Evolutionary conservation across 805 yeast genomes (phyloP).

Genomic region (Metschnikowia corniflorae): DNA sequence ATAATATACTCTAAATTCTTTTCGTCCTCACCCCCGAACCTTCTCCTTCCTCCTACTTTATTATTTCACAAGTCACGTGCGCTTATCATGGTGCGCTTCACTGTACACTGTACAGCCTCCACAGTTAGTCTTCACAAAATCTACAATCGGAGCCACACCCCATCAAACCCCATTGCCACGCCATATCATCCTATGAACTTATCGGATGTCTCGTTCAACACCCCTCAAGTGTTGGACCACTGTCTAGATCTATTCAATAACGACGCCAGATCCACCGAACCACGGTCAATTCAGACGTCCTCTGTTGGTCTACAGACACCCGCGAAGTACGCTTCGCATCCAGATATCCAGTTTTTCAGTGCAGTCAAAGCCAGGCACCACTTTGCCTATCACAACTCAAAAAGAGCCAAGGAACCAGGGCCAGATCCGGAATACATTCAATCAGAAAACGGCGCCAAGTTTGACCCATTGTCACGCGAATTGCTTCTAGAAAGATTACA

Average conservation of each 20-base stretch:
- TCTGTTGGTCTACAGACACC: constrained; percentile 16
- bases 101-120: no score
- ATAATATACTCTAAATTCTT: no score
- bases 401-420: constrained; percentile 7
- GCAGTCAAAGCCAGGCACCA: constrained; percentile 35
- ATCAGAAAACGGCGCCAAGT: constrained; percentile 14
- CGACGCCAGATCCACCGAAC: background rate
- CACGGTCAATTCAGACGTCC: background rate
- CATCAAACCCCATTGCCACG: no score
- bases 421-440: background rate
- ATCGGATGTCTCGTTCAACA: constrained; percentile 6
- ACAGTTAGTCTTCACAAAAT: no score
- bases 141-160: no score
- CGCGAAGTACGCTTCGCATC: constrained; percentile 24
- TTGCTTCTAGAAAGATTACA: constrained; percentile 38
- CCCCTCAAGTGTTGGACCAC: constrained; percentile 15
- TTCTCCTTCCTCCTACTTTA: no score
- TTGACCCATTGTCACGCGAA: constrained; percentile 37
- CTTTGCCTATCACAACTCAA: constrained; percentile 34
- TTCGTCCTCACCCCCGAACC: no score
- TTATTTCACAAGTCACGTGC: no score
- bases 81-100: no score
- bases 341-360: constrained; percentile 39
- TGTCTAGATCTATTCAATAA: constrained; percentile 13
- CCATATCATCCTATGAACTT: constrained; percentile 5